Conservation (phyloP, 2,329 filamentous ascomycete species). For the Colletotrichum godetiae region DNA sequence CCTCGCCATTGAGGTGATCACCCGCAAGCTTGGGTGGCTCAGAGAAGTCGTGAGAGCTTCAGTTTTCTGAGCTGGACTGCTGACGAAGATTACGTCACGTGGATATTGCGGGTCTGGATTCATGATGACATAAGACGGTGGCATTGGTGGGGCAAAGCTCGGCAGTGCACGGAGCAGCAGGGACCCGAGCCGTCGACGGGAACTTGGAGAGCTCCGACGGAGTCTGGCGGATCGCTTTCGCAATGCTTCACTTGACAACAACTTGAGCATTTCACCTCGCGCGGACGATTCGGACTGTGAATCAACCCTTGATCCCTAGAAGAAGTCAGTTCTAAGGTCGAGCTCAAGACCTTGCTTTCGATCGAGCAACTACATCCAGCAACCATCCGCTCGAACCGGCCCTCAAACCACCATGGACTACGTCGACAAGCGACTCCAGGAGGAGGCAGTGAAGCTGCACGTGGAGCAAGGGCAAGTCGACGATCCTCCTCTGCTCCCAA, state of each 20-base stretch:
- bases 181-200: conserved; percentile 7
- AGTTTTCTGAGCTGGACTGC: neutral
- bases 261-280: neutral
- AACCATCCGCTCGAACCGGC: neutral
- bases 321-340: neutral
- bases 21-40: too few relatives aligned
- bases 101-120: neutral
- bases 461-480: conserved; percentile 44
- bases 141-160: conserved; percentile 2
- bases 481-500: neutral
- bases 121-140: neutral
- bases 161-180: conserved; percentile 2
- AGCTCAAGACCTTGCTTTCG: neutral
- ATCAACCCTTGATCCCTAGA: neutral
- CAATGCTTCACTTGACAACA: neutral
- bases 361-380: neutral
- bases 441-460: conserved; percentile 61
- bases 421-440: conserved; percentile 65
- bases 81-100: neutral
- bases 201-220: conserved; percentile 30
- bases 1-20: too few relatives aligned
- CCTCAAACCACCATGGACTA: conserved; percentile 61
- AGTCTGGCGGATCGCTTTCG: neutral
- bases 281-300: neutral
- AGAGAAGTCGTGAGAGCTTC: neutral